Evolutionary conservation across 768 basidiomycete genomes (phyloP), one percentile per base, ranked within the genome.

Genomic region (Mycena indigotica): DNA sequence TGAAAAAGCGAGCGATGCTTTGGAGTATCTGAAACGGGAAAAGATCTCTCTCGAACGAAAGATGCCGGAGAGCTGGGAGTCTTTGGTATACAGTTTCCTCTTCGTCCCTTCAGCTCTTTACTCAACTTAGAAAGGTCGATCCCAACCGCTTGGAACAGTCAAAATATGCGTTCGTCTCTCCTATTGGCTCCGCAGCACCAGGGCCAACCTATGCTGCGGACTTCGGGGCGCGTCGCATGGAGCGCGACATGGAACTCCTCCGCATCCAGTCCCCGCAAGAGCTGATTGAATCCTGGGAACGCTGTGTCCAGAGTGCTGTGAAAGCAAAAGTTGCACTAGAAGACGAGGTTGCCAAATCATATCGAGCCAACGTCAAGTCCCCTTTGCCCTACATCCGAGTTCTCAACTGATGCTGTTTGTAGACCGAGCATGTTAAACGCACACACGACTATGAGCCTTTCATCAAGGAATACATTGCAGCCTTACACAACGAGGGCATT

Each of bases 391-490:
- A 6, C 24, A 6, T 48, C 23, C 10, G 12, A 28, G 21, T 25
- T 48, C 13, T 17, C 6, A 13, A 28, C 46, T 48, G n/a, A 44
- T 23, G 23, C 5, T 26, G 38, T 54, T 46, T n/a, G n/a, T 63
- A 85, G 85, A 77, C 77, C 10, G 85, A 87, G 23, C 77, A 84
- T 59, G 64, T 82, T 41, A 84, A 81, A 51, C 72, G 86, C 15
- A 85, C 84, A 10, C 82, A 80, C 61, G 84, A 87, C 68, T 87
- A 86, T 60, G 84, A 85, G 63, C 84, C 83, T 0, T 86, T 87
- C 68, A 70, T 85, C 28, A 70, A 68, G n/a, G 74, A 71, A 30
- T 85, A 80, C 57, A 60, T 83, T 6, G 69, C 62, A 15, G 65
- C 68, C 2, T 57, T 84, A 61, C 76, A 83, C 38, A 56, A 69